Conservation (phyloP, 768 basidiomycete species). For the Boletus rufocinnamomeus region DNA sequence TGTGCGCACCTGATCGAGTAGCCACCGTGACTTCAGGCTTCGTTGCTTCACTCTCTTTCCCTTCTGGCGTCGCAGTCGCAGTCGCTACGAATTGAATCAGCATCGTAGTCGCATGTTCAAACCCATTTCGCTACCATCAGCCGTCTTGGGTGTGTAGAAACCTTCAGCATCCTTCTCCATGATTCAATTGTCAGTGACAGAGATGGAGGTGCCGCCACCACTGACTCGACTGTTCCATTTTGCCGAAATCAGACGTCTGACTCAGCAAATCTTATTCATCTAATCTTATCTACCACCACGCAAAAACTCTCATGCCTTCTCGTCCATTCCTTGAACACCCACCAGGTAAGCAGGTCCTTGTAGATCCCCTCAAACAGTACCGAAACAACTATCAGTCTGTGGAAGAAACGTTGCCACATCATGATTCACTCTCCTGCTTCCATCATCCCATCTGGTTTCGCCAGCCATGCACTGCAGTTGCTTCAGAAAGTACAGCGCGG, state of each 20-base stretch:
- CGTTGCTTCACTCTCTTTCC: constrained; percentile 30
- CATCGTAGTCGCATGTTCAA: not conserved
- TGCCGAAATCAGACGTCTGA: constrained; percentile 14
- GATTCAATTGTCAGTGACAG: constrained; percentile 18
- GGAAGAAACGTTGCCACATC: not conserved
- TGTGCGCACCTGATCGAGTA: constrained; percentile 25
- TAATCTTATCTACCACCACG: constrained; percentile 19
- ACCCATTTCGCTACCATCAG: constrained; percentile 39
- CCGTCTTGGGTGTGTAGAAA: constrained; percentile 60
- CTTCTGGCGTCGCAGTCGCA: constrained; percentile 26
- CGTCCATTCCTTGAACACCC: not conserved
- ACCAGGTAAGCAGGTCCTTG: constrained; percentile 2
- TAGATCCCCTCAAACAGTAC: not conserved
- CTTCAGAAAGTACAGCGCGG: constrained; percentile 45
- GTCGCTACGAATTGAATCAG: constrained; percentile 18
- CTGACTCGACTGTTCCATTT: not conserved
- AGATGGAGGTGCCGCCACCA: constrained; percentile 1
- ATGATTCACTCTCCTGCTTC: constrained; percentile 13
- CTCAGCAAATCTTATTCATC: constrained; percentile 24
- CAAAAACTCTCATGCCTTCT: not conserved
- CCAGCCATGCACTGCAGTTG: constrained; percentile 21
- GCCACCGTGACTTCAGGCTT: constrained; percentile 22
- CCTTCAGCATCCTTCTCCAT: constrained; percentile 82
- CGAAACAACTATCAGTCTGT: not conserved
- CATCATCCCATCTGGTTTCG: constrained; percentile 19